phyloP scores from a whole-genome alignment of 371 early-diverging fungal species.

The Mucor irregularis region DNA sequence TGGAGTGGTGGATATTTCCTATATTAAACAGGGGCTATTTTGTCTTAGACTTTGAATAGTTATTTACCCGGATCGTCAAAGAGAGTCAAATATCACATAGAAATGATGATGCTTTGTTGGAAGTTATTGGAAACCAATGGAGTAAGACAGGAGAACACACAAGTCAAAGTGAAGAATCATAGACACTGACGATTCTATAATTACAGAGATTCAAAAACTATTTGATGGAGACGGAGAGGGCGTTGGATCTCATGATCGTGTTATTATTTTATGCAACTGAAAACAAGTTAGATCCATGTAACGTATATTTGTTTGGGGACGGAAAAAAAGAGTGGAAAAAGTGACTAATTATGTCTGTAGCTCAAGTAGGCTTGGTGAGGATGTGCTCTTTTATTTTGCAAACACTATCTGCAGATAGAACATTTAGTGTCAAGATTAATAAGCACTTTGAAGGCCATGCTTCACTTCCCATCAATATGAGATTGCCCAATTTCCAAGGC shows the following conservation, averaged over 20 bases:
- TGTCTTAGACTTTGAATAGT: conserved; percentile 59
- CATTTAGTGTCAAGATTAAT: conserved; percentile 80
- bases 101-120: conserved; percentile 79
- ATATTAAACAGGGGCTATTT: not conserved
- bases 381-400: conserved; percentile 84
- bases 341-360: conserved; percentile 70
- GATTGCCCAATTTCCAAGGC: conserved; percentile 75
- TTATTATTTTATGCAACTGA: conserved; percentile 68
- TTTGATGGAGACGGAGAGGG: conserved; percentile 74
- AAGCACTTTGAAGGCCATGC: conserved; percentile 72
- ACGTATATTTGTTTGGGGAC: not conserved
- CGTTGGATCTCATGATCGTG: conserved; percentile 65
- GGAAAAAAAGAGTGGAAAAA: not conserved
- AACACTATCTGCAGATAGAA: conserved; percentile 77
- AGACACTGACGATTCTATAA: too few relatives aligned
- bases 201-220: conserved; percentile 70
- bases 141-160: conserved; percentile 29
- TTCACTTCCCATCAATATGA: conserved; percentile 61
- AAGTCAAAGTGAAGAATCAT: not conserved
- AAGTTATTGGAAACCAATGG: conserved; percentile 68
- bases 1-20: not conserved
- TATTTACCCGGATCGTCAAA: conserved; percentile 72
- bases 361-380: conserved; percentile 75
- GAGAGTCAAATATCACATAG: conserved; percentile 54
- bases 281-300: conserved; percentile 65